Evolutionary conservation across 352 stramenopile species (phyloP).

Genomic region (Pythium phragmiticola): DNA sequence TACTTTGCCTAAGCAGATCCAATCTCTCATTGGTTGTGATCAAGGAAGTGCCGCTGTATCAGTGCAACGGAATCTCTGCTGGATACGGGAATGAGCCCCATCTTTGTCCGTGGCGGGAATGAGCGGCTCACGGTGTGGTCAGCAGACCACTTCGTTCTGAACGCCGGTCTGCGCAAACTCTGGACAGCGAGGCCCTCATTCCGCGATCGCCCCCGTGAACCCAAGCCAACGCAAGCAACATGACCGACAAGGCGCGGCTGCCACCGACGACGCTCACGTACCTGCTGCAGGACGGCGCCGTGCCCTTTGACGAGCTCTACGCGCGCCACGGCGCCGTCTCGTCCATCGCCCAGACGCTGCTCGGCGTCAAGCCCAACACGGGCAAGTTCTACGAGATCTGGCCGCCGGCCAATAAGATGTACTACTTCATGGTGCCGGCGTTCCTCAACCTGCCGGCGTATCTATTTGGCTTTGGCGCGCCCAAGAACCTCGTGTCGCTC

Average conservation of each 20-base stretch:
- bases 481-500: slow-evolving; percentile 23
- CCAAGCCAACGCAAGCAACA: neutral
- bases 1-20: too few relatives aligned
- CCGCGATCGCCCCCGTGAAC: neutral
- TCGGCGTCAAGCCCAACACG: slow-evolving; percentile 26
- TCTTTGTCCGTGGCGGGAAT: too few relatives aligned
- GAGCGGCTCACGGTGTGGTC: too few relatives aligned
- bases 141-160: too few relatives aligned
- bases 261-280: slow-evolving; percentile 20
- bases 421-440: slow-evolving; percentile 28
- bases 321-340: slow-evolving; percentile 21
- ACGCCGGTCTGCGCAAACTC: neutral
- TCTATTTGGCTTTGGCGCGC: slow-evolving; percentile 24
- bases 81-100: too few relatives aligned
- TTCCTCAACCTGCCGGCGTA: slow-evolving; percentile 26
- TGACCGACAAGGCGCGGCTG: slow-evolving; percentile 15
- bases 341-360: slow-evolving; percentile 22
- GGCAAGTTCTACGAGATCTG: slow-evolving; percentile 31
- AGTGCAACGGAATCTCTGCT: too few relatives aligned
- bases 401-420: slow-evolving; percentile 26
- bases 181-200: neutral
- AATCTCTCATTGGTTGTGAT: too few relatives aligned
- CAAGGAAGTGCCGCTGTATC: too few relatives aligned
- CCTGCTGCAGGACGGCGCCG: slow-evolving; percentile 21
- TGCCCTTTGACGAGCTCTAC: slow-evolving; percentile 22